Evolutionary conservation across 257 asterid genomes (phyloP), one percentile per base, ranked within the genome.

Genomic region (Phtheirospermum japonicum): DNA sequence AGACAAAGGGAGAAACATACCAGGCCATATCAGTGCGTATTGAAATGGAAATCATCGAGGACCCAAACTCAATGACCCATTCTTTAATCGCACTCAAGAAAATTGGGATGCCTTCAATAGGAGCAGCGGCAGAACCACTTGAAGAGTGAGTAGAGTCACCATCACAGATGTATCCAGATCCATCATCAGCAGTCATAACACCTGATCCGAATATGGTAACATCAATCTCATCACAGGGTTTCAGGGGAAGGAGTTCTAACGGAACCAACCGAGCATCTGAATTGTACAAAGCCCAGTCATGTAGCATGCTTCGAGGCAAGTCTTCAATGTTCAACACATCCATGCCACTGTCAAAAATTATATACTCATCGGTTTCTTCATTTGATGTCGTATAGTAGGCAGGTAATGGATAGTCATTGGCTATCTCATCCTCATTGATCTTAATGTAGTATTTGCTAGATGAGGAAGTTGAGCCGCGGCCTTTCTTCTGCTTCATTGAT

Each of bases 381-480:
- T 71, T 68, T 30, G 82, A 74, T 31, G 78, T 79, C 80, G 82
- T 83, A 75, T 89, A 92, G 75, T 86, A 89, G 54, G 96, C 96
- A 59, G 99, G 99, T 59, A 86, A 69, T 59, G 97, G 99, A 75
- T 92, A 92, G 71, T 89, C 99, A 75, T 73, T 83, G 64, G 97
- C 96, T 52, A 92, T 92, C 83, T 92, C 99, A 80, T 86, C 99
- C 76, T 92, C 99, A 40, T 89, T 86, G 71, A 92, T 92, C 83
- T 84, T 92, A 48, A 92, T 86, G 75, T 89, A 92, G 71, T 78
- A 85, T 67, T 89, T 85, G 74, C 74, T 71, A 0, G 90, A 81
- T 7, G 74, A 74, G 36, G 84, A 74, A 63, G 83, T 60, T 14
- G 88, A 55, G 64, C 79, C 81, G 55, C 76, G 65, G 54, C 79